phyloP scores from a whole-genome alignment of 345 rosid genomes.

The Brassica juncea region DNA sequence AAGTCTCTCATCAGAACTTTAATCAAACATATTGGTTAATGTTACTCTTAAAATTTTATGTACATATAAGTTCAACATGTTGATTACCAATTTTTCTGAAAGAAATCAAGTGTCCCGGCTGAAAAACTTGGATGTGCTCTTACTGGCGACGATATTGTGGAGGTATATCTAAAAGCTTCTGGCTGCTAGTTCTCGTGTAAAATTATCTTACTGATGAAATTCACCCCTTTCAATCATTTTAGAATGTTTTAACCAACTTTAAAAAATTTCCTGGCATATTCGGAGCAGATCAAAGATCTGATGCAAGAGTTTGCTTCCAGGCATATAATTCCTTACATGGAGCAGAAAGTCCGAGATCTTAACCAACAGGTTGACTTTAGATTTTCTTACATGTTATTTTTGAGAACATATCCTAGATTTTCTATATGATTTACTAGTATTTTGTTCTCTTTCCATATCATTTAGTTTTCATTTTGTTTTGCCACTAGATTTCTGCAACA shows the following conservation, averaged over 20 bases:
- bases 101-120: slow-evolving; percentile 62
- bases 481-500: slow-evolving; percentile 77
- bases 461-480: slow-evolving; percentile 33
- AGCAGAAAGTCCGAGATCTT: slow-evolving; percentile 85
- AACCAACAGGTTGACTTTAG: slow-evolving; percentile 71
- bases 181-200: slow-evolving; percentile 20
- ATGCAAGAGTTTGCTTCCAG: slow-evolving; percentile 92
- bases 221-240: slow-evolving; percentile 24
- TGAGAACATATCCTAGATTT: not conserved
- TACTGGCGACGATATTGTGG: slow-evolving; percentile 68
- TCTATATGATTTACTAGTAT: slow-evolving; percentile 20
- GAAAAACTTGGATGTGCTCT: slow-evolving; percentile 71
- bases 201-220: slow-evolving; percentile 26
- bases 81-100: slow-evolving; percentile 42
- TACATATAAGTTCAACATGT: slow-evolving; percentile 18
- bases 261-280: slow-evolving; percentile 33
- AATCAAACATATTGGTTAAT: not conserved
- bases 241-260: slow-evolving; percentile 39
- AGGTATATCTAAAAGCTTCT: slow-evolving; percentile 49
- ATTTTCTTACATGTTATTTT: not conserved
- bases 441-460: slow-evolving; percentile 14
- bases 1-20: slow-evolving; percentile 42
- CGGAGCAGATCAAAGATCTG: slow-evolving; percentile 75
- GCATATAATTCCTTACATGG: slow-evolving; percentile 93
- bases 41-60: slow-evolving; percentile 9